Base-by-base conservation (phyloP, 306 rosid genomes). In the Hippophae rhamnoides region DNA sequence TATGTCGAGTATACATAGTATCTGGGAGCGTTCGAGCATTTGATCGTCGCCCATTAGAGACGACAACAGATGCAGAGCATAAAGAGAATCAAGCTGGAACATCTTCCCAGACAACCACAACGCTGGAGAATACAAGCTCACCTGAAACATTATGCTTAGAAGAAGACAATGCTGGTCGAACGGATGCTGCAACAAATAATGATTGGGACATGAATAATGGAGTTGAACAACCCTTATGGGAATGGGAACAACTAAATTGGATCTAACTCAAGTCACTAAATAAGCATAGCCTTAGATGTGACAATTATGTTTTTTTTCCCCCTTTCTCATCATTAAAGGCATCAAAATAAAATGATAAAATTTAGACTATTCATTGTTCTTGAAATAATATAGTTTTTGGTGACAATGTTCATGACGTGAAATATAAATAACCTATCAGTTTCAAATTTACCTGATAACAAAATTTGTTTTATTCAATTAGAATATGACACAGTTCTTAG, bases 1-100 rank as follows among this genome's bases (percentile, higher is more conserved):
- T 90, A 78, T 90, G 90, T 47, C 81, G 97, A 54, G 77, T 90
- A 1, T 90, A 90, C 57, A 79, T 87, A 5, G 51, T 87, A 56
- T 90, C 97, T 0, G 97, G 95, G 60, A 79, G 78, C 66, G 68
- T 77, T 54, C 77, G 89, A 72, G 90, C 95, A 7, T 90, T 82
- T 58, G 97, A 90, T 69, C 71, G 95, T 3, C 94, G 97, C 0
- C 97, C 95, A 7, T 45, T 71, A 13, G 73, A 79, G 11, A 13
- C 12, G 26, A 60, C n/a, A 13, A 52, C 13, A 12, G 72, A 63
- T 52, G 10, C 40, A 41, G 47, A 57, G 48, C 75, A 60, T 8
- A 45, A 42, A 43, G 50, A 64, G 14, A 68, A 61, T 14, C 6
- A 46, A 31, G 77, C 66, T 5, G 70, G 44, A 23, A 47, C 68